phyloP scores from a whole-genome alignment of 75 land plant species.

The Cupressus sempervirens region DNA sequence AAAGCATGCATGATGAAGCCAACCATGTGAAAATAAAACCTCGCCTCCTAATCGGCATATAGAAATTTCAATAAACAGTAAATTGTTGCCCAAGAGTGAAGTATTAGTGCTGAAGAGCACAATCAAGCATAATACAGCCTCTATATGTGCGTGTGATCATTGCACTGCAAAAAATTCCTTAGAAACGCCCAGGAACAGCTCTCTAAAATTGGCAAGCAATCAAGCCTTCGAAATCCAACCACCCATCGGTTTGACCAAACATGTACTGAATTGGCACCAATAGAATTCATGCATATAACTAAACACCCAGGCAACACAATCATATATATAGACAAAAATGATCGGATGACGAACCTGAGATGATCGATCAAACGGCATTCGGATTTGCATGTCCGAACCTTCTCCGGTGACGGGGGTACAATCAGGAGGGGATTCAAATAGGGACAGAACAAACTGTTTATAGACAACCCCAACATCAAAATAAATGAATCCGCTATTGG shows the following conservation, averaged over 20 bases:
- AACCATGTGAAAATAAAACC: too few species aligned
- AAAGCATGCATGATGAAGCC: too few species aligned
- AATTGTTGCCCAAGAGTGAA: not conserved
- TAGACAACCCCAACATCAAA: slow-evolving; percentile 39
- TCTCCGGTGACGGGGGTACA: slow-evolving; percentile 19
- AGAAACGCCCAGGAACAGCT: not conserved
- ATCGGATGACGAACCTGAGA: not conserved
- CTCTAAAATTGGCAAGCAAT: not conserved
- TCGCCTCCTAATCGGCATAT: too few species aligned
- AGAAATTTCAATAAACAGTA: too few species aligned
- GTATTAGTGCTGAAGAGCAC: not conserved
- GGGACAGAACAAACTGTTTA: slow-evolving; percentile 21
- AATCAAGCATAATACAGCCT: not conserved
- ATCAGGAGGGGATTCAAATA: slow-evolving; percentile 29
- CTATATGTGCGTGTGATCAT: not conserved
- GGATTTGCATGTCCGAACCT: not conserved
- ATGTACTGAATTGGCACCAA: not conserved
- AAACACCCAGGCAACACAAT: not conserved
- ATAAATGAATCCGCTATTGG: slow-evolving; percentile 32
- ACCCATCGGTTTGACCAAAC: not conserved
- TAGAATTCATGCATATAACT: not conserved
- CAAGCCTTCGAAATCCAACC: not conserved
- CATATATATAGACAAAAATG: not conserved
- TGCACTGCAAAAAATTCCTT: not conserved
- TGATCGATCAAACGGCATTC: not conserved